These are phyloP conservation scores for Suillus weaverae DNA, from an alignment of 768 basidiomycete genomes.

Conservation along the genomic window DNA sequence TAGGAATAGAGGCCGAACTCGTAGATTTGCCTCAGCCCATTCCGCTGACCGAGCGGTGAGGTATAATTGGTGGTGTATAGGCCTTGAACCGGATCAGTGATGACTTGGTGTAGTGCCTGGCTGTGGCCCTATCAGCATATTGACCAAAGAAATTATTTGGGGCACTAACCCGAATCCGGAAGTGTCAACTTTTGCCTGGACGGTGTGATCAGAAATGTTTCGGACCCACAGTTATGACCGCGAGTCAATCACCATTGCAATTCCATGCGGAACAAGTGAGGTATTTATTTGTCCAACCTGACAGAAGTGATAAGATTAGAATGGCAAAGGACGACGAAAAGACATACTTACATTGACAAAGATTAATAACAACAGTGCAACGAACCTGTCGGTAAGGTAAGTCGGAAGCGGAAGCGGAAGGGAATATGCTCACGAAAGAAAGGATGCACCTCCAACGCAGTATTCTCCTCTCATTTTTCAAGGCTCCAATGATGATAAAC, in stretches of 20 bases:
- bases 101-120: constrained; percentile 46
- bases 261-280: constrained; percentile 65
- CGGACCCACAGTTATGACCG: constrained; percentile 7
- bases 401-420: constrained; percentile 12
- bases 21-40: constrained; percentile 71
- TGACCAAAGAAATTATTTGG: neutral
- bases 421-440: constrained; percentile 60
- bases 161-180: constrained; percentile 65
- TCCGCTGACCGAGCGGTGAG: constrained; percentile 52
- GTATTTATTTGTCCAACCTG: constrained; percentile 85
- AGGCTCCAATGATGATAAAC: constrained; percentile 12
- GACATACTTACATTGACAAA: constrained; percentile 69
- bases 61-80: constrained; percentile 70
- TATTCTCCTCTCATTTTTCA: constrained; percentile 67
- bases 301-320: constrained; percentile 22
- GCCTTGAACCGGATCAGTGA: constrained; percentile 57
- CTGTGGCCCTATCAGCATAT: constrained; percentile 23
- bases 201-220: constrained; percentile 18
- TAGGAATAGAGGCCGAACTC: constrained; percentile 80
- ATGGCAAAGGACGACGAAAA: constrained; percentile 16
- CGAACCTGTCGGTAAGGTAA: constrained; percentile 20
- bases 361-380: constrained; percentile 60
- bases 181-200: constrained; percentile 66
- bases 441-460: constrained; percentile 69
- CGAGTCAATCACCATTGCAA: constrained; percentile 64